Evolutionary conservation across 2,329 filamentous ascomycete species (phyloP).

Genomic region (Arthrinium puccinioides): DNA sequence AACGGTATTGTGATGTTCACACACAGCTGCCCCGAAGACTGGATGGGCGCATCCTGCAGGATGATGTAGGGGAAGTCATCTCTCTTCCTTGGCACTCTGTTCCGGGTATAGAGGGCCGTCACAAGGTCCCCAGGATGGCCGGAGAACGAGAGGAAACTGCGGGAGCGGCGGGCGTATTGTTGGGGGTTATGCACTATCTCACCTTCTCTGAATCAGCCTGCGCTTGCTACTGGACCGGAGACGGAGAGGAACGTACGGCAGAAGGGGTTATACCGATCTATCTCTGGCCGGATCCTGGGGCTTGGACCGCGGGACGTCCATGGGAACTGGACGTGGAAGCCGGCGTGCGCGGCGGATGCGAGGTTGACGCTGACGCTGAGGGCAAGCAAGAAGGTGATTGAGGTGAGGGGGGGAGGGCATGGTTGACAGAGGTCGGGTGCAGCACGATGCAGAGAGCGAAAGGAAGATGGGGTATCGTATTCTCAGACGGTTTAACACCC

Average conservation of each 20-base stretch:
- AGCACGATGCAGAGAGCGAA: too few relatives aligned
- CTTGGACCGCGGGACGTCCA: not conserved
- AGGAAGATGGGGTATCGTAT: too few relatives aligned
- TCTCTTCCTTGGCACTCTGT: not conserved
- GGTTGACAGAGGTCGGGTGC: not conserved
- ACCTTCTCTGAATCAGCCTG: not conserved
- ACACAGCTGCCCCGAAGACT: not conserved
- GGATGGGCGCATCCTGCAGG: not conserved
- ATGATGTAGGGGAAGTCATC: not conserved
- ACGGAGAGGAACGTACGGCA: not conserved
- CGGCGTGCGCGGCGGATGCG: not conserved
- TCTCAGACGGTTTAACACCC: too few relatives aligned
- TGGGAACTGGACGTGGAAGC: not conserved
- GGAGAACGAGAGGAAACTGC: not conserved
- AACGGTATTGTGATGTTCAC: not conserved
- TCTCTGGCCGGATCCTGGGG: not conserved
- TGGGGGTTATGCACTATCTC: not conserved
- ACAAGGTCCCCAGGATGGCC: not conserved
- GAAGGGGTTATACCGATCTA: not conserved
- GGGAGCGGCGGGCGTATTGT: not conserved
- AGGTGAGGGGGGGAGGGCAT: not conserved
- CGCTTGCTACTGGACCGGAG: not conserved
- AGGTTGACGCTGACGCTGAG: not conserved
- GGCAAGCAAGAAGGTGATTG: not conserved
- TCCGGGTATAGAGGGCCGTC: not conserved